Base-by-base conservation (phyloP, 2,329 filamentous ascomycete genomes). In the Drechslerella dactyloides region DNA sequence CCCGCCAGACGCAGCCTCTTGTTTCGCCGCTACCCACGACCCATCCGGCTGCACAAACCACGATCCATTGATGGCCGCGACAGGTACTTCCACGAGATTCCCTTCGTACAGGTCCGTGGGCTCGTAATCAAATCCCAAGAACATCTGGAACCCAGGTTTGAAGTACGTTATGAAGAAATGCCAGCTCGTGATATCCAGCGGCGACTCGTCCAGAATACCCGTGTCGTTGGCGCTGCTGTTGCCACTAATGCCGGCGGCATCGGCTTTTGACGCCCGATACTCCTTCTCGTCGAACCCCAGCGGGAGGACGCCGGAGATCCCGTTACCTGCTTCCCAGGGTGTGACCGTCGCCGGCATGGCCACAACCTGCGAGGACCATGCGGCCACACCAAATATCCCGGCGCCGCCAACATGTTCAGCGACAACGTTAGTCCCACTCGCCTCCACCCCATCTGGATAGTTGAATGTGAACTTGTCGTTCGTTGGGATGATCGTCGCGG, bases 11-110 rank as follows among this genome's bases (percentile, higher is more conserved):
- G 3, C 55, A 17, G 27, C 30, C 1, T 2, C 51, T 3, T 40
- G 11, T 13, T 21, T 42, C 19, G 62, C 50, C 2, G 40, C 56
- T 11, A 48, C 33, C 68, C 68, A 72, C 17, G 60, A 51, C 1
- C n/a, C 33, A 61, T 72, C 68, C 55, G 68, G 68, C 55, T 60
- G 44, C 7, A 72, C 68, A 24, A 61, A 72, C 68, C 68, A 72
- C 24, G 60, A 65, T 23, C 68, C 68, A 57, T 72, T 72, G 44
- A 72, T 65, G 30, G 54, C 30, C 19, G 59, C 50, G 1, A 72
- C 60, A 1, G 60, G 17, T 15, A 72, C 50, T 21, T 60, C 37
- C 10, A 17, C 33, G 48, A 64, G 30, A 13, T 7, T 1, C 5
- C 68, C 68, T 1, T 35, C 4, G 30, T 72, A 72, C 60, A 65